These are phyloP conservation scores for Leishmania guyanensis DNA, from an alignment of 208 protist genomes.

Conservation along the genomic window DNA sequence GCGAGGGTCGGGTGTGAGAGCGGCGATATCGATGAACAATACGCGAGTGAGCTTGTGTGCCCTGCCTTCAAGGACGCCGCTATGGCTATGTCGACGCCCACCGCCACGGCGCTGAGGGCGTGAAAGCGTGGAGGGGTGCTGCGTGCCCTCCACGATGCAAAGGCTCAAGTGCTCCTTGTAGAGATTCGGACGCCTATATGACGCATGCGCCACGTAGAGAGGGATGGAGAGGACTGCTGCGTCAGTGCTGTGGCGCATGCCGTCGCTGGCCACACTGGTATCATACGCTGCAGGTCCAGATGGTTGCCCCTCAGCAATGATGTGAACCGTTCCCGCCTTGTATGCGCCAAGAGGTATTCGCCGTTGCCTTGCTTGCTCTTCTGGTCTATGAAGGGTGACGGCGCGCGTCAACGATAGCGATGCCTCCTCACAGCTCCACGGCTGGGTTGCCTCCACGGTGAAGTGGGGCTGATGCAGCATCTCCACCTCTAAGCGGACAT, in stretches of 20 bases:
- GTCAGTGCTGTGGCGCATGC: not conserved
- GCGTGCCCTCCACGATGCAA: conserved; percentile 21
- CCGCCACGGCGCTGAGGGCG: not conserved
- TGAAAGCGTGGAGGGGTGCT: not conserved
- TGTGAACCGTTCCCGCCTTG: conserved; percentile 8
- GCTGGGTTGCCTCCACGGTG: conserved; percentile 9
- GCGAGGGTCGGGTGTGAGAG: conserved; percentile 2
- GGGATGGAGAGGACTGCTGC: not conserved
- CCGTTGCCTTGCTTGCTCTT: conserved; percentile 5
- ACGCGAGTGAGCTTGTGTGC: not conserved
- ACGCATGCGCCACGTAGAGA: conserved; percentile 21
- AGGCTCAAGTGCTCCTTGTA: conserved; percentile 21
- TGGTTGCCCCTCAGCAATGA: not conserved
- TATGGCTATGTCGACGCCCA: not conserved
- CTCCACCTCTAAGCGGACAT: conserved; percentile 9
- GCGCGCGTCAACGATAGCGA: not conserved
- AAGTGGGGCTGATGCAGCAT: not conserved
- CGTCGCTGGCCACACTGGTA: not conserved
- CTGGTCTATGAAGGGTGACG: conserved; percentile 7
- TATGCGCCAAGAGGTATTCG: conserved; percentile 16
- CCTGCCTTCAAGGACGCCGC: not conserved
- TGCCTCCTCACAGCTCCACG: conserved; percentile 8
- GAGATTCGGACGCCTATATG: conserved; percentile 23
- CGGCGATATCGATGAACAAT: conserved; percentile 25
- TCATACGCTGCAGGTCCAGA: not conserved